Evolutionary conservation across 306 rosid species (phyloP).

Genomic region (Castanea mollissima): DNA sequence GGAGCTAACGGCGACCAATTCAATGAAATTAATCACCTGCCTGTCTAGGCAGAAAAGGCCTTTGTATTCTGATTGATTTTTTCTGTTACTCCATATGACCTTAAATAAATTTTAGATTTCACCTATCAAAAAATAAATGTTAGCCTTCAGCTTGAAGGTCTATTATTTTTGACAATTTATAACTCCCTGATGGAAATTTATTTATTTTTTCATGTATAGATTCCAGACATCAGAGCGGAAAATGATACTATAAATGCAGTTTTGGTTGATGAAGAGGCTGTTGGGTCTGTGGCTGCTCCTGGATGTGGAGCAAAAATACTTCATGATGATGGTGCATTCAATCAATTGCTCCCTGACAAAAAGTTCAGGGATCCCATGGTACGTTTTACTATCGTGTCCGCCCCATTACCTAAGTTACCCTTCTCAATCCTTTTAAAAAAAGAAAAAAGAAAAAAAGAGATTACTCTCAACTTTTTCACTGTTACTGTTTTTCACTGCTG

Average conservation of each 20-base stretch:
- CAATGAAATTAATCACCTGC: neutral
- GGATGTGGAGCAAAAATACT: constrained; percentile 67
- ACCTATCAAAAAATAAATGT: neutral
- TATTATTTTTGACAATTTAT: neutral
- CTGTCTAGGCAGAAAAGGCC: neutral
- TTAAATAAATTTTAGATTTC: neutral
- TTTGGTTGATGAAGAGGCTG: constrained; percentile 76
- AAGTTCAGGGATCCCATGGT: constrained; percentile 18
- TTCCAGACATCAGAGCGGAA: constrained; percentile 48
- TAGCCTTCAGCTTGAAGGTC: neutral
- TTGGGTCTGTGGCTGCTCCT: constrained; percentile 45
- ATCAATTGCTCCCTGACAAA: constrained; percentile 9
- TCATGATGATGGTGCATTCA: constrained; percentile 23
- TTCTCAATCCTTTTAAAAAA: neutral
- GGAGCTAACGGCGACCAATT: neutral
- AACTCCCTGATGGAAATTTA: neutral
- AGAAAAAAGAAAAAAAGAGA: too few species aligned
- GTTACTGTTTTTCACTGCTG: neutral
- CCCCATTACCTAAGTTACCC: neutral
- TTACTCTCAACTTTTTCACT: neutral
- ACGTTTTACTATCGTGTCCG: neutral
- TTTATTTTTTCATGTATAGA: constrained; percentile 25
- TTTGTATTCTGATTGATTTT: neutral
- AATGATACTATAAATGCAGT: constrained; percentile 36
- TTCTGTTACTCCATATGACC: neutral